Conservation (phyloP, 345 rosid genomes). For the Boechera stricta region DNA sequence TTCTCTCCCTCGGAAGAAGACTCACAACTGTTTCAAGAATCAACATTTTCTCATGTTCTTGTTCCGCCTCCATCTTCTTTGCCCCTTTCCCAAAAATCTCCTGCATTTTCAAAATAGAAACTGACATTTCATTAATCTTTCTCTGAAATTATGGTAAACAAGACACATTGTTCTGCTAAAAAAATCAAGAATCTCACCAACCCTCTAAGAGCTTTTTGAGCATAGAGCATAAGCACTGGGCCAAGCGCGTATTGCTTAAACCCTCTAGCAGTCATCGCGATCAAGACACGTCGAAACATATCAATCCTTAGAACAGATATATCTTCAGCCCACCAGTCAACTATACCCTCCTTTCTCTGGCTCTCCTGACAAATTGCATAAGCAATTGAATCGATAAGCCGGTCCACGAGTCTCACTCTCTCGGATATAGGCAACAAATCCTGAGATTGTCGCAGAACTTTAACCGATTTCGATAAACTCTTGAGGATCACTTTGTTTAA, state of each 20-base stretch:
- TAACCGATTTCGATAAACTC: slow-evolving; percentile 65
- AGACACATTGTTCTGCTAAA: background rate
- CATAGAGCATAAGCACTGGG: slow-evolving; percentile 84
- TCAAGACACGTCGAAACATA: slow-evolving; percentile 71
- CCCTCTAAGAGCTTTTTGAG: slow-evolving; percentile 85
- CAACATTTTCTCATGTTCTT: slow-evolving; percentile 80
- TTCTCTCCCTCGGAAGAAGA: slow-evolving; percentile 76
- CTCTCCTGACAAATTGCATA: slow-evolving; percentile 67
- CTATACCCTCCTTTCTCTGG: slow-evolving; percentile 49
- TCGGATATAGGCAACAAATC: slow-evolving; percentile 67
- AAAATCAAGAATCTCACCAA: slow-evolving; percentile 69
- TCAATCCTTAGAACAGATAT: slow-evolving; percentile 69
- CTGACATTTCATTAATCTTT: background rate
- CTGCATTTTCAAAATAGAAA: slow-evolving; percentile 44
- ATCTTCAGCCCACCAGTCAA: slow-evolving; percentile 89
- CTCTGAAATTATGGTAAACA: background rate
- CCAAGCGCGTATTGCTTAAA: slow-evolving; percentile 71
- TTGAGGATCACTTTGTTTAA: slow-evolving; percentile 70
- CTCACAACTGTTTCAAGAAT: slow-evolving; percentile 82
- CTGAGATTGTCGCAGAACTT: slow-evolving; percentile 60
- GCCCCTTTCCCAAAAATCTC: slow-evolving; percentile 64
- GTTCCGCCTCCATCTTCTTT: slow-evolving; percentile 69
- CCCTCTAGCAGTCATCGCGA: slow-evolving; percentile 82
- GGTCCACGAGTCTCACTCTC: slow-evolving; percentile 68
- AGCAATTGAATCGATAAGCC: slow-evolving; percentile 80